phyloP scores from a whole-genome alignment of 257 asterid species.

The Nicotiana paniculata region DNA sequence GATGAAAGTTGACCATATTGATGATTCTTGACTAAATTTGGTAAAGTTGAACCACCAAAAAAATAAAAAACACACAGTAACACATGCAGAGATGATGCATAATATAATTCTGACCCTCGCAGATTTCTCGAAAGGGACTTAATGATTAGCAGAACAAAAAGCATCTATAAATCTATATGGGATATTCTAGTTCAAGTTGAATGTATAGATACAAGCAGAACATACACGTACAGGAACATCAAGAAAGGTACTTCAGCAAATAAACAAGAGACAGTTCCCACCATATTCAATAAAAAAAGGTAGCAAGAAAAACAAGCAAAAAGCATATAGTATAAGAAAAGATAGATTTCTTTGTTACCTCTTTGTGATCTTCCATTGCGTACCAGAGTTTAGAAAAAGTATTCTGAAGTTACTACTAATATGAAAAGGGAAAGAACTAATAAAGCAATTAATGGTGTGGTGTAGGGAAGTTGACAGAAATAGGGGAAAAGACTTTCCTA shows the following conservation, averaged over 20 bases:
- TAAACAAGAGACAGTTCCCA: not conserved
- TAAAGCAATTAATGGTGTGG: not conserved
- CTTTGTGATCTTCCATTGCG: conserved; percentile 22
- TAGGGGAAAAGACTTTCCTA: not conserved
- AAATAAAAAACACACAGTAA: too few relatives aligned
- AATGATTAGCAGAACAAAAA: not conserved
- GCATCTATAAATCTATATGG: too few relatives aligned
- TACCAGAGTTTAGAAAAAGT: not conserved
- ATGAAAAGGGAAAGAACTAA: not conserved
- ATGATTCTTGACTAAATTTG: not conserved
- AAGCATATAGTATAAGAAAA: not conserved
- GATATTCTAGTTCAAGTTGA: too few relatives aligned
- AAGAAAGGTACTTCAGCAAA: not conserved
- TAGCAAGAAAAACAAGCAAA: not conserved
- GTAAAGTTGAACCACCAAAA: too few relatives aligned
- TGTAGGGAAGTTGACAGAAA: not conserved
- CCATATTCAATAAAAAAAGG: not conserved
- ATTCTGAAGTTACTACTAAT: not conserved
- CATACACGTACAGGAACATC: too few relatives aligned
- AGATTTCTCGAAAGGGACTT: not conserved
- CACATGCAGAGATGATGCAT: too few relatives aligned
- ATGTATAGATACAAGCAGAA: too few relatives aligned
- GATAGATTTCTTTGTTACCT: conserved; percentile 7
- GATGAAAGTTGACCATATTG: not conserved
- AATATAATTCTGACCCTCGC: too few relatives aligned